Percentiles rank a stretch among this genome's conserved stretches.
These are phyloP conservation scores for Tetracentron sinense DNA, from an alignment of 164 flowering plant species.

Conservation along the genomic window DNA sequence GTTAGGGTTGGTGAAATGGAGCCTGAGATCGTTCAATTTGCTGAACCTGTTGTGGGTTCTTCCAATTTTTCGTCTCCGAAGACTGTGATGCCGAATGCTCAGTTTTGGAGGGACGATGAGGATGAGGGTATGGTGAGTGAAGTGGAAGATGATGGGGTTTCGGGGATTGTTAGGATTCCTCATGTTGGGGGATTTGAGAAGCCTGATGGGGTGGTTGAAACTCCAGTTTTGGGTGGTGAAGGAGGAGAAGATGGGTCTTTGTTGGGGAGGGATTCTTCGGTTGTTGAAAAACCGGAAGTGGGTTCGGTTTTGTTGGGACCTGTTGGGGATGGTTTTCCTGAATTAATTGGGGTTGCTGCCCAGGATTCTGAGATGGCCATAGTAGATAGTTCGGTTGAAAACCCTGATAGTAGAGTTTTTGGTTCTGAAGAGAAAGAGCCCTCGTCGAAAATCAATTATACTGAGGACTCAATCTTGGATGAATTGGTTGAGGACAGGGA, in stretches of 20 bases:
- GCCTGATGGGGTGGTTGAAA: neutral
- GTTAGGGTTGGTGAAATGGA: neutral
- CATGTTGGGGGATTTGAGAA: neutral
- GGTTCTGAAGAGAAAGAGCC: slow-evolving; percentile 17
- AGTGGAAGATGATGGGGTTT: slow-evolving; percentile 21
- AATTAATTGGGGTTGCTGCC: too few relatives aligned
- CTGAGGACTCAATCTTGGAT: too few relatives aligned
- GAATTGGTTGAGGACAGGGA: too few relatives aligned
- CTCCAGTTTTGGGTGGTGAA: slow-evolving; percentile 5
- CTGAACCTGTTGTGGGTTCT: slow-evolving; percentile 12
- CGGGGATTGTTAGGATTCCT: slow-evolving; percentile 5
- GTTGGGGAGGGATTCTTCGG: neutral
- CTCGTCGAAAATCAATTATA: too few relatives aligned
- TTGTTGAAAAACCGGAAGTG: neutral
- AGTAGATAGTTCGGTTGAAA: neutral
- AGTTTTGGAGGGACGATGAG: slow-evolving; percentile 34
- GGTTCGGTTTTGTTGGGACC: neutral
- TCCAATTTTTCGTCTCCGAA: slow-evolving; percentile 9
- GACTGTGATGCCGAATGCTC: slow-evolving; percentile 28
- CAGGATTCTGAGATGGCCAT: slow-evolving; percentile 2
- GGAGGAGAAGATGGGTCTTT: slow-evolving; percentile 5
- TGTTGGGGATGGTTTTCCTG: neutral
- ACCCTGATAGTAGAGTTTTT: slow-evolving; percentile 8
- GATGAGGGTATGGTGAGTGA: slow-evolving; percentile 24
- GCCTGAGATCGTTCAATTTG: too few relatives aligned